These are phyloP conservation scores for Citrus maxima DNA, from an alignment of 345 rosid species.

Conservation along the genomic window DNA sequence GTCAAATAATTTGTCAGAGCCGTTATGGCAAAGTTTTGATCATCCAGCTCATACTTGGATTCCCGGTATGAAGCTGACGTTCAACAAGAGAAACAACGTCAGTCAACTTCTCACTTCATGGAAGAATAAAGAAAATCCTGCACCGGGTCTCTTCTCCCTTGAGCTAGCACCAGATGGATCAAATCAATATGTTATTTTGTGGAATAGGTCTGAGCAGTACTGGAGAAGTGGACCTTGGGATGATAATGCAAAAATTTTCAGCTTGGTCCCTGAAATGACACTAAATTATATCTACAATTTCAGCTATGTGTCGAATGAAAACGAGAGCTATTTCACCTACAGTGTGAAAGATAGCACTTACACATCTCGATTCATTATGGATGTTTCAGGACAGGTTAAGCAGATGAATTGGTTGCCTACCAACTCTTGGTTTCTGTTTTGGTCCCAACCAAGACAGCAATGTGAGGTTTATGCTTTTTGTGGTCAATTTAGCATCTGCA, in stretches of 20 bases:
- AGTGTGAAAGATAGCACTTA: conserved; percentile 2
- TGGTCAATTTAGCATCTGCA: conserved; percentile 67
- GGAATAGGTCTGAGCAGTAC: conserved; percentile 48
- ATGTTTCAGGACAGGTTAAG: conserved; percentile 58
- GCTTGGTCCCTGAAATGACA: conserved; percentile 69
- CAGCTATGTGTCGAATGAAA: conserved; percentile 31
- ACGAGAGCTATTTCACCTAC: conserved; percentile 67
- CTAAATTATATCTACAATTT: conserved; percentile 50
- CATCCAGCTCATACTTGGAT: conserved; percentile 68
- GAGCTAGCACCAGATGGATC: conserved; percentile 47
- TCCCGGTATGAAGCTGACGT: conserved; percentile 56
- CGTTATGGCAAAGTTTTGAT: conserved; percentile 77
- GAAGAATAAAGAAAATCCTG: conserved; percentile 59
- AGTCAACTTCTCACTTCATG: conserved; percentile 52
- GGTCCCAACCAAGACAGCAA: conserved; percentile 64
- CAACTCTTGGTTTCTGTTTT: conserved; percentile 55
- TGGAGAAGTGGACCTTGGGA: conserved; percentile 80
- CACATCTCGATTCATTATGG: conserved; percentile 50
- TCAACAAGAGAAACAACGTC: conserved; percentile 33
- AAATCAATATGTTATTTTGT: conserved; percentile 45
- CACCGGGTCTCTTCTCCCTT: conserved; percentile 72
- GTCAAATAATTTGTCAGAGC: conserved; percentile 11
- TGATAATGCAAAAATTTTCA: conserved; percentile 28
- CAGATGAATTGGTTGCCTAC: conserved; percentile 35
- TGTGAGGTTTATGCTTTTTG: conserved; percentile 69